These are phyloP conservation scores for Plasmodium gallinaceum DNA, from an alignment of 169 alveolate species.

Conservation along the genomic window DNA sequence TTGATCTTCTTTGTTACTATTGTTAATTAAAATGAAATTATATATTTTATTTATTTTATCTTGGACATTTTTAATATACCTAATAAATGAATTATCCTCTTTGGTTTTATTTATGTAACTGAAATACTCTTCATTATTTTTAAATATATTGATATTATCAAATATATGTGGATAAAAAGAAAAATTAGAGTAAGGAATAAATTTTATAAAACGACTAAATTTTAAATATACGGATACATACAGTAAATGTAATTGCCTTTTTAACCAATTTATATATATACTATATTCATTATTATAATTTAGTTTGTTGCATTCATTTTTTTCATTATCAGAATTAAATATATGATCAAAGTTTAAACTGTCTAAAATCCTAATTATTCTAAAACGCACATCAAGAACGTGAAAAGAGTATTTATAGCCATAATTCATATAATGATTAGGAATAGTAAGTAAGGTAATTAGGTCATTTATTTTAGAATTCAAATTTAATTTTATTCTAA, in stretches of 20 bases:
- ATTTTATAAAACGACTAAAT: slow-evolving; percentile 50
- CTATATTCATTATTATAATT: not conserved
- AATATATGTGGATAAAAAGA: not conserved
- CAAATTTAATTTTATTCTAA: slow-evolving; percentile 44
- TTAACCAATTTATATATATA: slow-evolving; percentile 48
- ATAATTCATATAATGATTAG: slow-evolving; percentile 52
- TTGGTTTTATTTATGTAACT: slow-evolving; percentile 30
- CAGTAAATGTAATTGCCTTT: slow-evolving; percentile 55
- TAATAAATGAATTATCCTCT: slow-evolving; percentile 23
- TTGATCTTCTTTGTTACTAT: not conserved
- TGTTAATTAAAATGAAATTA: not conserved
- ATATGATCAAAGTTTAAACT: slow-evolving; percentile 31
- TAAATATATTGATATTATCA: slow-evolving; percentile 1
- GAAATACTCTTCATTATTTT: slow-evolving; percentile 36
- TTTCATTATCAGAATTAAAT: not conserved
- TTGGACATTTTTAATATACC: slow-evolving; percentile 41
- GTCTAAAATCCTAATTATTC: slow-evolving; percentile 50
- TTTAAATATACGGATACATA: slow-evolving; percentile 53
- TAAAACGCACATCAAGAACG: slow-evolving; percentile 56
- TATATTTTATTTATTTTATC: slow-evolving; percentile 25
- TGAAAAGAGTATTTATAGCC: slow-evolving; percentile 69
- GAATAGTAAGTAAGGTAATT: slow-evolving; percentile 59
- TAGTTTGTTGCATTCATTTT: not conserved
- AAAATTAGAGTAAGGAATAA: slow-evolving; percentile 43
- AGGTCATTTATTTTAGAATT: slow-evolving; percentile 50